These are phyloP conservation scores for Pichia sp. DNA, from an alignment of 1,139 yeast species.

Conservation along the genomic window DNA sequence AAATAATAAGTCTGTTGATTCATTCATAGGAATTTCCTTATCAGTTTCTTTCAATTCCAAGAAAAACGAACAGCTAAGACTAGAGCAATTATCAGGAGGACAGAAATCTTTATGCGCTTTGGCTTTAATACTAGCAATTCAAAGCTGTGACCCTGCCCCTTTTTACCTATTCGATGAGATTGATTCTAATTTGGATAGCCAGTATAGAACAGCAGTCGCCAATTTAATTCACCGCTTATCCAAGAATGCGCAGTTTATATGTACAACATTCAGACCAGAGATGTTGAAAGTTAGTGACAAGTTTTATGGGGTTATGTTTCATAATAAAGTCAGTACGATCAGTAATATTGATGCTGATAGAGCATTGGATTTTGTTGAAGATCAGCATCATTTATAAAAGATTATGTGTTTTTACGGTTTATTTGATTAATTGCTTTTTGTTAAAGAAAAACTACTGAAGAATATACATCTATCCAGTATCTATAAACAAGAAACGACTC, in stretches of 20 bases:
- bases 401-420: too few species aligned
- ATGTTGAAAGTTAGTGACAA: constrained; percentile 82
- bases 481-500: too few species aligned
- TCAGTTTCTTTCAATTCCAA: constrained; percentile 87
- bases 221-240: constrained; percentile 61
- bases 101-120: constrained; percentile 94
- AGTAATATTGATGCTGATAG: constrained; percentile 61
- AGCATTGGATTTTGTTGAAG: constrained; percentile 77
- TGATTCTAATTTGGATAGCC: constrained; percentile 92
- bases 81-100: constrained; percentile 93
- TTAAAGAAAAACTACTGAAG: too few species aligned
- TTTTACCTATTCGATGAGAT: constrained; percentile 93
- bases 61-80: constrained; percentile 76
- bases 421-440: too few species aligned
- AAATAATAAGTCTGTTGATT: constrained; percentile 26
- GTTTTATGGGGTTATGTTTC: constrained; percentile 81
- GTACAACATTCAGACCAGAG: constrained; percentile 94
- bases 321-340: constrained; percentile 75
- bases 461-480: too few species aligned
- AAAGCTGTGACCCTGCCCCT: constrained; percentile 94
- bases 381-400: constrained; percentile 30
- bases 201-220: constrained; percentile 86
- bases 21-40: constrained; percentile 76
- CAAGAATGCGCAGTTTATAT: constrained; percentile 73
- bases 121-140: constrained; percentile 87